These are phyloP conservation scores for Mortierella claussenii DNA, from an alignment of 192 early-diverging fungal species.

Conservation along the genomic window DNA sequence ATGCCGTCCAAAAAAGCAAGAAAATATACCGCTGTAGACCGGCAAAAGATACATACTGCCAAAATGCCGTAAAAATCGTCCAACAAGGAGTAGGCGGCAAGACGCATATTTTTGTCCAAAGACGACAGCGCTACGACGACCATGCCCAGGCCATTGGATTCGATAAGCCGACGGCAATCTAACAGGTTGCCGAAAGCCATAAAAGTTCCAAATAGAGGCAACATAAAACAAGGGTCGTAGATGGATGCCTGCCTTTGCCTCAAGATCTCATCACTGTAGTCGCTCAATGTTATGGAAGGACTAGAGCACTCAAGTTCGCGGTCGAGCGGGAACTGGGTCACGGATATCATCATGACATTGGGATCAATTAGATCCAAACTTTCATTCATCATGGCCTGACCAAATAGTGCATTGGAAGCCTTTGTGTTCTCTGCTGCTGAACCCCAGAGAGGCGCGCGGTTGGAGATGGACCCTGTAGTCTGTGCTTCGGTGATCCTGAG, in stretches of 20 bases:
- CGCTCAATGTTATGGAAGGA: constrained; percentile 1
- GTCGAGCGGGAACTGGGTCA: constrained; percentile 64
- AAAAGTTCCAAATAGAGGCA: constrained; percentile 73
- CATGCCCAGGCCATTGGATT: constrained; percentile 76
- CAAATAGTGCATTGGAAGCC: constrained; percentile 42
- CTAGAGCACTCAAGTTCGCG: constrained; percentile 37
- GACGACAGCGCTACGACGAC: constrained; percentile 73
- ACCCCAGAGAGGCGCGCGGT: constrained; percentile 68
- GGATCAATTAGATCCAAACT: constrained; percentile 71
- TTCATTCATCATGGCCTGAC: constrained; percentile 62
- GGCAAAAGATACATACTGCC: constrained; percentile 46
- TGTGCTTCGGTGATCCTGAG: constrained; percentile 66
- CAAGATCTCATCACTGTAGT: constrained; percentile 20
- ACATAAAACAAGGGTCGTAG: constrained; percentile 78
- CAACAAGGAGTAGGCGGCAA: constrained; percentile 71
- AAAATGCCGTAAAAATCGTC: constrained; percentile 72
- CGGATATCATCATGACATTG: constrained; percentile 68
- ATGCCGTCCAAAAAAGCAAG: not conserved
- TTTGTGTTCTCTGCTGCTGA: constrained; percentile 55
- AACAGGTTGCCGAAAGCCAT: constrained; percentile 60
- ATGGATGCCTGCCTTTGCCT: constrained; percentile 36
- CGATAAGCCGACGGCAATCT: constrained; percentile 72
- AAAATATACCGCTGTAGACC: not conserved
- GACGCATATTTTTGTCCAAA: constrained; percentile 61
- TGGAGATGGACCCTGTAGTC: constrained; percentile 67